Percentiles rank a stretch among this genome's conserved stretches.
Evolutionary conservation across 805 yeast species (phyloP).

Genomic region (Saturnispora mendoncae): DNA sequence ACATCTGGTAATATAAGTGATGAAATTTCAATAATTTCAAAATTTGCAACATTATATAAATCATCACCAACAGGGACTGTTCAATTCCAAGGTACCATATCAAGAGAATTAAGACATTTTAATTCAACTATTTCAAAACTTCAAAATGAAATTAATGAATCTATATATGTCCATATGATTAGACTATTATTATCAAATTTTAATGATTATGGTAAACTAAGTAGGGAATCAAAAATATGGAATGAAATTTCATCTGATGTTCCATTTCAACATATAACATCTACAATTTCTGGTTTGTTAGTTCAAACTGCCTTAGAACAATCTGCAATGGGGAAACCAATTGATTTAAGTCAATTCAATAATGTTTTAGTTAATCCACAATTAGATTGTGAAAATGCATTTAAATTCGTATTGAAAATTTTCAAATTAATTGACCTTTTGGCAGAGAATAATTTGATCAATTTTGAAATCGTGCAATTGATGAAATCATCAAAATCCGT

Average conservation of each 20-base stretch:
- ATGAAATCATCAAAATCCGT: conserved; percentile 8
- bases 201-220: conserved; percentile 44
- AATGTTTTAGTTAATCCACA: conserved; percentile 17
- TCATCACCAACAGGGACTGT: conserved; percentile 40
- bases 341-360: conserved; percentile 13
- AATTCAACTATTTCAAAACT: conserved; percentile 55
- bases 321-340: conserved; percentile 16
- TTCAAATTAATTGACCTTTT: conserved; percentile 18
- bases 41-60: conserved; percentile 40
- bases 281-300: conserved; percentile 53
- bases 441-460: conserved; percentile 15
- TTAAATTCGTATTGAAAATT: conserved; percentile 20
- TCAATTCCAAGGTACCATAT: conserved; percentile 61
- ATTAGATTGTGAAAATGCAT: conserved; percentile 17
- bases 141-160: conserved; percentile 40
- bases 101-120: conserved; percentile 55
- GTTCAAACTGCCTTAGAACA: conserved; percentile 43
- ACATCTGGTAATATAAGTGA: conserved; percentile 25
- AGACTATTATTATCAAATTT: conserved; percentile 43
- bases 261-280: conserved; percentile 56
- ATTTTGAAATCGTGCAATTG: conserved; percentile 10
- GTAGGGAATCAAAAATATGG: conserved; percentile 47
- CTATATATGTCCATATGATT: conserved; percentile 44
- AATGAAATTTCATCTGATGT: conserved; percentile 40
- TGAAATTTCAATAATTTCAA: conserved; percentile 30